Conservation (phyloP, 2,329 filamentous ascomycete genomes). For the Dendrostoma leiphaemia region DNA sequence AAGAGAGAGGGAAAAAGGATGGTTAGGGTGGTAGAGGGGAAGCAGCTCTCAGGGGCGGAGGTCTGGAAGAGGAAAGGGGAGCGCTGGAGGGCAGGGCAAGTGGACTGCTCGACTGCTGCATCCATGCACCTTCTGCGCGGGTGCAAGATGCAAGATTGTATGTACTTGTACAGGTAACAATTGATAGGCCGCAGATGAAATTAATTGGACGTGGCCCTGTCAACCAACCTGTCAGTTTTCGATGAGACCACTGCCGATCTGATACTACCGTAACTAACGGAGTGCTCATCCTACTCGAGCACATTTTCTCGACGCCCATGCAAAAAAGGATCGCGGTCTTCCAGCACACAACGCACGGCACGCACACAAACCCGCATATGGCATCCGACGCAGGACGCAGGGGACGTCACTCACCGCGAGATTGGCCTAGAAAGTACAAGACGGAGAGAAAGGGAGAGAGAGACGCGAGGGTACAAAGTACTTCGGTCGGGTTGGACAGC, state of each 20-base stretch:
- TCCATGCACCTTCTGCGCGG: background rate
- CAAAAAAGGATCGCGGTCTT: too few species aligned
- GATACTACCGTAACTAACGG: background rate
- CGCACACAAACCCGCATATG: too few species aligned
- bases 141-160: too few species aligned
- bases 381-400: background rate
- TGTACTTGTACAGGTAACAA: slow-evolving; percentile 5
- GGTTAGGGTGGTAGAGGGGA: background rate
- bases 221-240: slow-evolving; percentile 10
- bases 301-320: slow-evolving; percentile 9
- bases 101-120: too few species aligned
- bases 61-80: slow-evolving; percentile 9
- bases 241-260: background rate
- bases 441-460: too few species aligned
- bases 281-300: background rate
- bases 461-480: background rate
- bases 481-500: background rate
- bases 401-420: background rate
- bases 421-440: too few species aligned
- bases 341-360: background rate
- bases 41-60: slow-evolving; percentile 18
- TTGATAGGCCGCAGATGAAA: slow-evolving; percentile 16
- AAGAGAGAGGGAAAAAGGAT: background rate
- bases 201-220: slow-evolving; percentile 16
- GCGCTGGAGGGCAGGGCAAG: too few species aligned